Evolutionary conservation across 1,139 yeast genomes (phyloP).

Genomic region (Kluyveromyces sp.): DNA sequence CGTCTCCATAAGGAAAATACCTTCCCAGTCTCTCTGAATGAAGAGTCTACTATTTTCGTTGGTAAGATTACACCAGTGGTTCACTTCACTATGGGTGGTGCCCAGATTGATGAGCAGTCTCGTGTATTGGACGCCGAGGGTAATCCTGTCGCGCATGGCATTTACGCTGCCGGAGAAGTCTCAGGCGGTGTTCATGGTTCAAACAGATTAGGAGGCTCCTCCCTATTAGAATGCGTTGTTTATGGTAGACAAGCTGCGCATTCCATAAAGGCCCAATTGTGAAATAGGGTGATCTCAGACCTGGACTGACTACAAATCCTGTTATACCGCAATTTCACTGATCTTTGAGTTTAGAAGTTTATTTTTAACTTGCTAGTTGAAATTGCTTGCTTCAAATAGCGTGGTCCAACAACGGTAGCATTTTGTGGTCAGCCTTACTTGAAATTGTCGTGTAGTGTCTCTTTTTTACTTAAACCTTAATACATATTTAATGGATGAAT

Average conservation of each 20-base stretch:
- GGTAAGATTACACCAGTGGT: slow-evolving; percentile 62
- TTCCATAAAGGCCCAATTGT: slow-evolving; percentile 14
- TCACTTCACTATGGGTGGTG: slow-evolving; percentile 87
- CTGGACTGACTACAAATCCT: too few species aligned
- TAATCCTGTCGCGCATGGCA: slow-evolving; percentile 45
- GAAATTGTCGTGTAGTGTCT: too few species aligned
- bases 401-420: too few species aligned
- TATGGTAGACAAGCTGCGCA: slow-evolving; percentile 51
- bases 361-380: too few species aligned
- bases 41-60: slow-evolving; percentile 28
- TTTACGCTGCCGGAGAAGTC: slow-evolving; percentile 74
- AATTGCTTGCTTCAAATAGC: too few species aligned
- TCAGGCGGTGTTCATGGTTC: slow-evolving; percentile 82
- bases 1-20: slow-evolving; percentile 30
- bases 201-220: slow-evolving; percentile 73
- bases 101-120: slow-evolving; percentile 52
- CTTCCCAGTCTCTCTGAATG: slow-evolving; percentile 24
- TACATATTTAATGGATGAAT: not conserved
- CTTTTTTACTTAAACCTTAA: not conserved
- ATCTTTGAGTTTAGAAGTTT: too few species aligned
- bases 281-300: too few species aligned
- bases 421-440: too few species aligned
- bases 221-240: slow-evolving; percentile 73
- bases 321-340: too few species aligned
- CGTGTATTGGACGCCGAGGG: slow-evolving; percentile 45